Evolutionary conservation across 2,329 filamentous ascomycete genomes (phyloP).

Genomic region (Reticulascus tulasneorum): DNA sequence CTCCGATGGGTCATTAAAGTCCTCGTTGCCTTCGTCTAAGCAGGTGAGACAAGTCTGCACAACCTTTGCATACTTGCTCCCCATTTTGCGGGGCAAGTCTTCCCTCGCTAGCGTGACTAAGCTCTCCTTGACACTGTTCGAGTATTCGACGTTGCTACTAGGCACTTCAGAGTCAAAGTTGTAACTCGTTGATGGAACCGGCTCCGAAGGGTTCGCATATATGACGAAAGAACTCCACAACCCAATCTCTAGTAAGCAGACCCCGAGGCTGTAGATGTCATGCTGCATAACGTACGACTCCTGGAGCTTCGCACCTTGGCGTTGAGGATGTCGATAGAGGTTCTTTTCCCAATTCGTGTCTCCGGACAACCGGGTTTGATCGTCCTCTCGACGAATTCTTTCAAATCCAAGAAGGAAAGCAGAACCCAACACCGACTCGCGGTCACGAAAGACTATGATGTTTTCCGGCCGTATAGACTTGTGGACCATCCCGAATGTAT

Average conservation of each 20-base stretch:
- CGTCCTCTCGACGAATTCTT: slow-evolving; percentile 29
- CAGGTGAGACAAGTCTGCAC: slow-evolving; percentile 31
- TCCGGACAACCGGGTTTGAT: slow-evolving; percentile 23
- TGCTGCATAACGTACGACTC: slow-evolving; percentile 47
- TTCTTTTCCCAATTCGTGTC: slow-evolving; percentile 39
- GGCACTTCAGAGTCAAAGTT: not conserved
- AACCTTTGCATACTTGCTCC: slow-evolving; percentile 23
- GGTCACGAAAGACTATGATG: slow-evolving; percentile 25
- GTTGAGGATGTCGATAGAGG: slow-evolving; percentile 45
- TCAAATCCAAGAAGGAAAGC: slow-evolving; percentile 44
- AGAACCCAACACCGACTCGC: not conserved
- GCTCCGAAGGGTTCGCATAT: slow-evolving; percentile 6
- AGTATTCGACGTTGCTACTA: not conserved
- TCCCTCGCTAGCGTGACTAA: slow-evolving; percentile 13
- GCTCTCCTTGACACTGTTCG: slow-evolving; percentile 6
- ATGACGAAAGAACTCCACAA: slow-evolving; percentile 36
- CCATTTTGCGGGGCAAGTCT: slow-evolving; percentile 20
- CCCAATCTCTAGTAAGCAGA: slow-evolving; percentile 49
- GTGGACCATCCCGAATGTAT: slow-evolving; percentile 39
- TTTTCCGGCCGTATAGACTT: slow-evolving; percentile 42
- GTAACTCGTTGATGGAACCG: not conserved
- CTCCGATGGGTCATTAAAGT: slow-evolving; percentile 23
- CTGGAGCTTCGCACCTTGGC: slow-evolving; percentile 36
- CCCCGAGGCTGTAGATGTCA: slow-evolving; percentile 53
- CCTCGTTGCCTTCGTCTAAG: slow-evolving; percentile 23